Base-by-base conservation (phyloP, 345 rosid species). In the Arabis hirsuta region DNA sequence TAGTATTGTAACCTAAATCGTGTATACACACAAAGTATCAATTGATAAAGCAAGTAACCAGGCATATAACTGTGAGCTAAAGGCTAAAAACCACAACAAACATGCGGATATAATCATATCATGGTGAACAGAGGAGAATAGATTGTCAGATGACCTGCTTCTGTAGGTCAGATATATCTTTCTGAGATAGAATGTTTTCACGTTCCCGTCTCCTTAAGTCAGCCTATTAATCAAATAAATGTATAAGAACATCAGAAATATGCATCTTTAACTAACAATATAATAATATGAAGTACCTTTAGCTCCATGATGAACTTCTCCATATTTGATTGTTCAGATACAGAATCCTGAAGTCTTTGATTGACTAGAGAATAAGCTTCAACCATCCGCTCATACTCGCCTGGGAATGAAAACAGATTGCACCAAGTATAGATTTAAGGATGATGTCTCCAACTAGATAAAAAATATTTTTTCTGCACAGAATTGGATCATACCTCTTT, bases 151-250 rank as follows among this genome's bases (percentile, higher is more conserved):
- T 47, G 69, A 90, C 98, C 91, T 94, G 96, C 58, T 82, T 86
- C 80, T 89, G 88, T 71, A 94, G 90, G 80, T 91, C 98, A 74
- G 69, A 76, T 81, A 91, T 85, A 76, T 89, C 98, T 72, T 89
- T 87, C 65, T 89, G 94, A 48, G 87, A 88, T 58, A 83, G 78
- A 79, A 13, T 64, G 58, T 79, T 75, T 43, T 88, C 97, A 51
- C 96, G 91, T 66, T 91, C 98, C 61, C 71, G 85, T 83, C 88
- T 86, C 89, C 84, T 89, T 77, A 87, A 76, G 76, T 86, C 93
- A 69, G 78, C 88, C 98, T 94, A 78, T 31, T 73, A 70, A 80
- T 53, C 12, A 79, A 70, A 67, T 36, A 63, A 45, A 41, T 42
- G 12, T 2, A 60, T 29, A 60, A 78, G 62, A 73, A 31, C 22